Base-by-base conservation (phyloP, 2,329 filamentous ascomycete genomes). In the Fusarium lateritium region DNA sequence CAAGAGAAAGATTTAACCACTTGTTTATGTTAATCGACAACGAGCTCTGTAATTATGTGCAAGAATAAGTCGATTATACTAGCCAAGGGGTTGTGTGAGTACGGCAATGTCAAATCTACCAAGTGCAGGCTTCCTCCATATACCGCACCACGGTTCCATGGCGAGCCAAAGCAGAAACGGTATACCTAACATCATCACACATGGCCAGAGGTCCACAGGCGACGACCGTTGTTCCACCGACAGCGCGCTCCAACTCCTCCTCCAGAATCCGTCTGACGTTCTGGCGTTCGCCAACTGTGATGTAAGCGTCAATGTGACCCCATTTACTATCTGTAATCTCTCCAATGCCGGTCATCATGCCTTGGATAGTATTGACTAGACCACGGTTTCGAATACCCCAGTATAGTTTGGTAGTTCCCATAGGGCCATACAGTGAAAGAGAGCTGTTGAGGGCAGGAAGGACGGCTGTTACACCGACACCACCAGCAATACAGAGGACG, bases 381-480 rank as follows among this genome's bases (percentile, higher is more conserved):
- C 65, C 67, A 34, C 50, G 62, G 7, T 56, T 71, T 17, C 73
- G 70, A 6, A 69, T 59, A 4, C 75, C 75, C 76, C 76, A 78
- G 52, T 66, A 75, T 2, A 77, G 46, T 60, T 73, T 78, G n/a
- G 69, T 73, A 2, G 59, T 65, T 4, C 75, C 75, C 17, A 69
- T 52, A 4, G 70, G 49, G 9, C 31, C 53, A 14, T 55, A 61
- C 5, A 69, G 19, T 5, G 56, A 71, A 6, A 70, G 60, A 2
- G 67, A 69, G 26, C 38, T 54, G 38, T 70, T 60, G 14, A 77
- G 56, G 4, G 65, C 67, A 5, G 76, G 75, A 1, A 78, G 53
- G 1, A 77, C 65, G 4, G 67, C 75, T 1, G 75, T 77, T 39
- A 77, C 62, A 19, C 76, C 76, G 8, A 77, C 76, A 26, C 76